Conservation (phyloP, 2,329 filamentous ascomycete species). For the Calonectria pseudoreteaudii region DNA sequence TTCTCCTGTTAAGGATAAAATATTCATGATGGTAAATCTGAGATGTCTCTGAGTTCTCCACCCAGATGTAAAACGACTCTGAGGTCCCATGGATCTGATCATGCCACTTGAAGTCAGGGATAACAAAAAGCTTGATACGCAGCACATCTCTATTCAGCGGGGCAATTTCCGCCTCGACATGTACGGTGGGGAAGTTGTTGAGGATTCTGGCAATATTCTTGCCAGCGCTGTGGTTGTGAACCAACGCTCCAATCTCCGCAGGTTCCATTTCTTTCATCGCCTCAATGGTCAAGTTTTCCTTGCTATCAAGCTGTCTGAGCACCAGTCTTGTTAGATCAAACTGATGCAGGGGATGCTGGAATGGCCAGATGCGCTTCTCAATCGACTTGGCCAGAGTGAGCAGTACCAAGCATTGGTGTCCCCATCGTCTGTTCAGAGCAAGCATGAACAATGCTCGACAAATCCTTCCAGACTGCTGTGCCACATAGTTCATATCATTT, state of each 20-base stretch:
- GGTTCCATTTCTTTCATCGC: conserved; percentile 92
- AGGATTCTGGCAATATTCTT: conserved; percentile 83
- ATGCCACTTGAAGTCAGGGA: conserved; percentile 94
- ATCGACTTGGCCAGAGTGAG: conserved; percentile 96
- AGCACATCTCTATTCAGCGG: conserved; percentile 95
- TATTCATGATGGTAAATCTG: conserved; percentile 99
- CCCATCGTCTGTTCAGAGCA: conserved; percentile 93
- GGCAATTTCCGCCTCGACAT: conserved; percentile 92
- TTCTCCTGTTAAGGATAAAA: conserved; percentile 91
- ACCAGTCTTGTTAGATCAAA: conserved; percentile 91
- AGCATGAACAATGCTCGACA: conserved; percentile 98
- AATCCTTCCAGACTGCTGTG: conserved; percentile 94
- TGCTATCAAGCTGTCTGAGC: conserved; percentile 86
- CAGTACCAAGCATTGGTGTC: conserved; percentile 91
- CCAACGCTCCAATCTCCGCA: conserved; percentile 88
- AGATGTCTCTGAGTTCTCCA: conserved; percentile 96
- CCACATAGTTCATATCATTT: conserved; percentile 94
- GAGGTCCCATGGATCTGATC: conserved; percentile 93
- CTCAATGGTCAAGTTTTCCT: conserved; percentile 81
- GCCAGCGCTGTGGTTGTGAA: conserved; percentile 92
- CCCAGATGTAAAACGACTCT: conserved; percentile 98
- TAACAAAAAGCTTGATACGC: conserved; percentile 87
- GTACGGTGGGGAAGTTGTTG: conserved; percentile 91
- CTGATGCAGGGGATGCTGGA: conserved; percentile 93
- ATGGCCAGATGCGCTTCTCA: conserved; percentile 95